Evolutionary conservation across 305 asterid genomes (phyloP), one percentile per base, ranked within the genome.

Genomic region (Rubia tinctorum): DNA sequence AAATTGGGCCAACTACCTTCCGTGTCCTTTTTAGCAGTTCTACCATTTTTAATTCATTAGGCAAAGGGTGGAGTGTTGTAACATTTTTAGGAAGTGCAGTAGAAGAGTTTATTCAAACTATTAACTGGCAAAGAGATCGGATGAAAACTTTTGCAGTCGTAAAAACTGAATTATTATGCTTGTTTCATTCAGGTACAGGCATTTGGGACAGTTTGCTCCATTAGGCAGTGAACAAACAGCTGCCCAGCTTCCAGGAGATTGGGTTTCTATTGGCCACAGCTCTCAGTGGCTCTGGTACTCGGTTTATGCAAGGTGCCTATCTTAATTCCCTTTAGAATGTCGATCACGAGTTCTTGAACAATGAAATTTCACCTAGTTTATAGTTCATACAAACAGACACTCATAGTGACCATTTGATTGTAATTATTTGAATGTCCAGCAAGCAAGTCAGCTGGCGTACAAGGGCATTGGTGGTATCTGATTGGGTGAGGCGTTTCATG

Each of bases 381-480:
- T 44, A 7, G 17, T 8, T 6, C 22, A 23, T 7, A n/a, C 69
- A 60, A 34, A 34, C 20, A 23, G 25, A 37, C 27, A 27, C 42
- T 39, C 51, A 23, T 22, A 1, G 18, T 73, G 37, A 17, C n/a
- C 39, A 64, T 25, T 43, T 68, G 77, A 69, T 68, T 69, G 66
- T 1, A 68, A 40, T 12, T 77, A 12, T 79, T 66, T 71, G 23
- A 73, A 53, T 73, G 40, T 80, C 60, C 95, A 95, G 98, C 87
- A 95, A 95, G 88, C 96, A 85, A 51, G 97, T 95, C 44, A 95
- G 98, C 78, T 90, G 99, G 99, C 97, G 99, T 45, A 95, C 99
- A 22, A 84, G 98, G 84, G 90, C 90, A 45, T 76, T 88, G 86
- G 98, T 93, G 84, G 84, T 93, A 77, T 76, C 93, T 20, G 97